Evolutionary conservation across 164 flowering plant genomes (phyloP), one percentile per base, ranked within the genome.

Genomic region (Paratinospora sagittata): DNA sequence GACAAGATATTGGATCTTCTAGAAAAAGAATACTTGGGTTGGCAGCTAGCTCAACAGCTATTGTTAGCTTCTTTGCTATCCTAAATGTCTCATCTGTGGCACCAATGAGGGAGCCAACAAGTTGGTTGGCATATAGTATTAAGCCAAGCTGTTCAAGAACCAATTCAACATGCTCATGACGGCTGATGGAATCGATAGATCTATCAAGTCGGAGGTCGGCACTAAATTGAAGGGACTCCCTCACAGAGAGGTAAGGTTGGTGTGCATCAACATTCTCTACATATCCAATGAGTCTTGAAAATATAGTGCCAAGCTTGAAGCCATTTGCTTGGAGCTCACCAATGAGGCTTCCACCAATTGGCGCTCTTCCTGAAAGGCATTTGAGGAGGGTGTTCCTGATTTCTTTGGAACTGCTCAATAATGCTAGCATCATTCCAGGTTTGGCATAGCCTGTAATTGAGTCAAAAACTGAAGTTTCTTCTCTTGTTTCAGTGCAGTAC

Each of bases 191-290:
- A 49, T 69, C 66, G 36, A 73, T 57, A 47, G 60, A 36, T 72
- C 47, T 36, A 61, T 72, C 67, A 10, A 78, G 76, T 9, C 78
- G 73, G 34, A 78, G 78, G 69, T 72, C 74, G 23, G 81, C 81
- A 73, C 81, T 78, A 66, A 78, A 78, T 30, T 75, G 81, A 68
- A 78, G 78, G 43, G 81, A 75, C 72, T 78, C 81, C 27, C 74
- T 74, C 57, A 78, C 76, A n/a, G 81, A 75, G 66, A 78, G 81
- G 69, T 75, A 78, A 24, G 73, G 76, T 45, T 75, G 81, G 75
- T 78, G 81, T 24, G 78, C 81, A 33, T 78, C 78, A 8, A 72
- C 71, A 70, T 69, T 69, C 73, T 75, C 81, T 33, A 72, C 81
- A 69, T 72, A 75, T 27, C 81, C 78, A 23, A 66, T 55, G 43